Conservation (phyloP, 345 rosid genomes). For the Clarkia xantiana region DNA sequence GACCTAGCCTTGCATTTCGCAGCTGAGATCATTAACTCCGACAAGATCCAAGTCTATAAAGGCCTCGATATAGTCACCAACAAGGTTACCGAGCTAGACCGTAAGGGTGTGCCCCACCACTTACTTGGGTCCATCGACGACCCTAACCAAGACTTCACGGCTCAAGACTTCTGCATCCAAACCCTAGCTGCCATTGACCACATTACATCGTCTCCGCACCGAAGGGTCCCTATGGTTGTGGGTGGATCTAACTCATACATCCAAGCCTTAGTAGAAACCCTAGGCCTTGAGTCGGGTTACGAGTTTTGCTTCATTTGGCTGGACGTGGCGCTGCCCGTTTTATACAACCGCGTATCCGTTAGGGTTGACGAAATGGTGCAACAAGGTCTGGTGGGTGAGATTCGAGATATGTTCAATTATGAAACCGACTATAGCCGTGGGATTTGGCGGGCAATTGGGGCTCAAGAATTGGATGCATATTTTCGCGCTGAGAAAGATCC, state of each 20-base stretch:
- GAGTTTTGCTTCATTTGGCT: conserved; percentile 23
- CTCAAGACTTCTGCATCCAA: conserved; percentile 15
- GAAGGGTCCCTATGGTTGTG: conserved; percentile 14
- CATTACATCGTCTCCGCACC: conserved; percentile 1
- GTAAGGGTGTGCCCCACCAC: conserved; percentile 23
- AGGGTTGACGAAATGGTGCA: conserved; percentile 30
- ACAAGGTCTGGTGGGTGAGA: conserved; percentile 20
- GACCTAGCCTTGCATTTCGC: conserved; percentile 14
- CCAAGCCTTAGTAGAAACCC: conserved; percentile 12
- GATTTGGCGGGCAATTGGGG: conserved; percentile 26
- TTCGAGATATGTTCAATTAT: conserved; percentile 4
- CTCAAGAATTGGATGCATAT: conserved; percentile 23
- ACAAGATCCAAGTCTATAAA: conserved; percentile 27
- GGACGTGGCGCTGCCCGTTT: conserved; percentile 16
- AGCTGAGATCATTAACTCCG: conserved; percentile 24
- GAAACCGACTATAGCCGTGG: conserved; percentile 9
- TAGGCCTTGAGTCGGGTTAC: conserved; percentile 10
- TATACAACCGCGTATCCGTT: conserved; percentile 11
- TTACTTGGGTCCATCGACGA: conserved; percentile 18
- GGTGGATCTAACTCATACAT: conserved; percentile 31
- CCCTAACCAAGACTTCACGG: conserved; percentile 12
- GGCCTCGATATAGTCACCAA: conserved; percentile 29
- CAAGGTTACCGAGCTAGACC: conserved; percentile 19
- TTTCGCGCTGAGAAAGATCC: conserved; percentile 7
- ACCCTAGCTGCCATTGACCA: conserved; percentile 12